A percentile compares a stretch with the other conserved stretches of the same genome.
These are phyloP conservation scores for Pleurotus pulmonarius DNA, from an alignment of 768 basidiomycete species.

Conservation along the genomic window DNA sequence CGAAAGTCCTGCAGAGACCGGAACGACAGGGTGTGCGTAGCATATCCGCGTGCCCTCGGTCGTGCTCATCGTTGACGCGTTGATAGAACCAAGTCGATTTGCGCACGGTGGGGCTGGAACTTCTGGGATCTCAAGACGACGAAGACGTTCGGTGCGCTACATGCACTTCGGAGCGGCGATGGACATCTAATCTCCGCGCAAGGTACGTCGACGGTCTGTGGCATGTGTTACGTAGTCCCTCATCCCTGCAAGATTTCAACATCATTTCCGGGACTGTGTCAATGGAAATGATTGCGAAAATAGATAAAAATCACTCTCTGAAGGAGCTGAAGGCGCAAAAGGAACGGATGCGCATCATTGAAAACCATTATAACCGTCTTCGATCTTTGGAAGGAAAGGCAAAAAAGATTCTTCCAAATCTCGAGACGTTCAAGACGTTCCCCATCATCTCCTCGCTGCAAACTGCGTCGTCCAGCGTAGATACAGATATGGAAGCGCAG, in stretches of 20 bases:
- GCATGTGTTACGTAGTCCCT: neutral
- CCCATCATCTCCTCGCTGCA: slow-evolving; percentile 20
- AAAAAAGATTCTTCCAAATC: slow-evolving; percentile 35
- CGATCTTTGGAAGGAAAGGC: slow-evolving; percentile 23
- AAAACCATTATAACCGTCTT: slow-evolving; percentile 42
- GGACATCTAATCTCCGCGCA: slow-evolving; percentile 31
- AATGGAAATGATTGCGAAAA: slow-evolving; percentile 16
- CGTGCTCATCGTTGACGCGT: neutral
- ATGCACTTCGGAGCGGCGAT: slow-evolving; percentile 29
- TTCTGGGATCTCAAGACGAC: slow-evolving; percentile 35
- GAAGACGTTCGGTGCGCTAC: slow-evolving; percentile 34
- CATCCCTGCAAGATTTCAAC: neutral
- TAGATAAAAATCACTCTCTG: slow-evolving; percentile 18
- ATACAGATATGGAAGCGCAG: slow-evolving; percentile 5
- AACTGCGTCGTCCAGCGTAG: slow-evolving; percentile 14
- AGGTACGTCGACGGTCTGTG: slow-evolving; percentile 27
- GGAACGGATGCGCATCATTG: slow-evolving; percentile 28
- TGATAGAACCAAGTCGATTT: slow-evolving; percentile 31
- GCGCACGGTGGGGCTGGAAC: slow-evolving; percentile 38
- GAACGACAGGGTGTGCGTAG: slow-evolving; percentile 20
- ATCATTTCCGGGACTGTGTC: slow-evolving; percentile 17
- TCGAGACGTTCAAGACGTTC: slow-evolving; percentile 30
- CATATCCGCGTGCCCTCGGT: neutral
- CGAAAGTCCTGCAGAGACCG: neutral
- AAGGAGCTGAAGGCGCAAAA: slow-evolving; percentile 18